Conservation (phyloP, 257 asterid genomes). For the Solanum ossicruentum region DNA sequence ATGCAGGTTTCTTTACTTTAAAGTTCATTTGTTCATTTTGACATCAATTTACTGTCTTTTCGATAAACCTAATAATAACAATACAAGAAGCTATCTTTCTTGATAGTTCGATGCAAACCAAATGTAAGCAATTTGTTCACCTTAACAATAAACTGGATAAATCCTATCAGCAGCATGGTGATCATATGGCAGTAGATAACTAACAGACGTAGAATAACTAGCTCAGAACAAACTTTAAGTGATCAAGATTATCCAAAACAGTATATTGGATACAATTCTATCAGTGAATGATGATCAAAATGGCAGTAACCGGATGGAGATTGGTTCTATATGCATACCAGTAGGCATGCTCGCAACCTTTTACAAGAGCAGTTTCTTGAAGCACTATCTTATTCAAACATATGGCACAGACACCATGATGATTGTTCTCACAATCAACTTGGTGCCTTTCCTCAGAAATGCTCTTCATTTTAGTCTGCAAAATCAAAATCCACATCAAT, state of each 20-base stretch:
- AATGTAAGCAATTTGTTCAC: neutral
- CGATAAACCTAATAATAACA: neutral
- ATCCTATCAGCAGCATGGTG: neutral
- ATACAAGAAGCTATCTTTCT: neutral
- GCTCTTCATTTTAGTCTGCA: constrained; percentile 23
- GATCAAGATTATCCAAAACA: neutral
- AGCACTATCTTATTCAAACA: constrained; percentile 66
- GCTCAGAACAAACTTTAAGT: neutral
- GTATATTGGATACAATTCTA: neutral
- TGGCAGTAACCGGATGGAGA: constrained; percentile 2
- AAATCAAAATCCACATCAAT: constrained; percentile 9
- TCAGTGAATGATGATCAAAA: neutral
- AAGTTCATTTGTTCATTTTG: neutral
- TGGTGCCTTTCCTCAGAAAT: constrained; percentile 19
- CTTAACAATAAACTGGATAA: neutral
- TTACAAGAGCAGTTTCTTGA: constrained; percentile 85
- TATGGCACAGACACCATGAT: constrained; percentile 68
- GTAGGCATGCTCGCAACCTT: constrained; percentile 99
- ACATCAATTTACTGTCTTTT: neutral
- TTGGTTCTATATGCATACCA: constrained; percentile 46
- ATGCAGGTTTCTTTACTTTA: neutral
- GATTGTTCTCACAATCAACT: constrained; percentile 14
- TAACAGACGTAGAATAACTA: neutral
- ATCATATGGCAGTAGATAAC: neutral
- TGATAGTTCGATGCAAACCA: neutral